Percentiles rank a stretch among this genome's conserved stretches.
These are phyloP conservation scores for Noccaea bulbosa DNA, from an alignment of 345 rosid genomes.

Conservation along the genomic window DNA sequence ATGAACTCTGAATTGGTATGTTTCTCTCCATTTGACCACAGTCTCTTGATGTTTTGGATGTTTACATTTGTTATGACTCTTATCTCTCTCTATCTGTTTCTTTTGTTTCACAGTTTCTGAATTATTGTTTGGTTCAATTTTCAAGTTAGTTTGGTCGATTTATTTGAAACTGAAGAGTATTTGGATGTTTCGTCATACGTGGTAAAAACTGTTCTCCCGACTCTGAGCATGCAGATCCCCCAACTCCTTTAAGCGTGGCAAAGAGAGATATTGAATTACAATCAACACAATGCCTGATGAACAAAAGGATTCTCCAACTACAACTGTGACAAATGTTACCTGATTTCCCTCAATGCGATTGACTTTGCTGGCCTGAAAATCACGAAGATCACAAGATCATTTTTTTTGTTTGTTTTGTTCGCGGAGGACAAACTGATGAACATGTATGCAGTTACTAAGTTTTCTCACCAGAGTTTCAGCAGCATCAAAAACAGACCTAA, in stretches of 20 bases:
- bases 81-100: too few species aligned
- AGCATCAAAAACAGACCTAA: conserved; percentile 59
- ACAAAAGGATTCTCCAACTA: neutral
- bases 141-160: too few species aligned
- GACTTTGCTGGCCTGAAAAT: conserved; percentile 61
- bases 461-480: conserved; percentile 72
- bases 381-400: conserved; percentile 5
- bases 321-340: too few species aligned
- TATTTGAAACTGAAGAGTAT: too few species aligned
- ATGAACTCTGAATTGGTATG: neutral
- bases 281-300: conserved; percentile 15
- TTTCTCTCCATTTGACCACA: neutral
- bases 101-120: too few species aligned
- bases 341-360: conserved; percentile 59
- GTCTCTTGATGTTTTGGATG: too few species aligned
- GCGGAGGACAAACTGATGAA: conserved; percentile 1
- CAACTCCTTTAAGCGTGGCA: conserved; percentile 50
- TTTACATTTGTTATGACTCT: too few species aligned
- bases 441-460: conserved; percentile 15
- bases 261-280: conserved; percentile 1
- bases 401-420: neutral
- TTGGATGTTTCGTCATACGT: too few species aligned
- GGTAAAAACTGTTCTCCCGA: conserved; percentile 36
- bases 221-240: conserved; percentile 45
- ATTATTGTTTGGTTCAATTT: too few species aligned